These are phyloP conservation scores for Plasmodium cynomolgi DNA, from an alignment of 169 alveolate genomes.

Conservation along the genomic window DNA sequence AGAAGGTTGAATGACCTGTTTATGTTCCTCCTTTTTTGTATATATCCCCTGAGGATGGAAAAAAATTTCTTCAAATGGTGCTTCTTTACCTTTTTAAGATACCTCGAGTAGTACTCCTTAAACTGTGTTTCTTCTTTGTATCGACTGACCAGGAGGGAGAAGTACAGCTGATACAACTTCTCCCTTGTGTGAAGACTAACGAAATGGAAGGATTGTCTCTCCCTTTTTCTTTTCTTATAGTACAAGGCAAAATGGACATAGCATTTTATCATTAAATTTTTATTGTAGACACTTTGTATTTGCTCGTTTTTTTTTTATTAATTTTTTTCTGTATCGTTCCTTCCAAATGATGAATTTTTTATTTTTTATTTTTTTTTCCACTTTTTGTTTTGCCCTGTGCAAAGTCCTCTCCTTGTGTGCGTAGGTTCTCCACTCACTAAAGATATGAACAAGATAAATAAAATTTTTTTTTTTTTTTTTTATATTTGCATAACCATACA, in stretches of 20 bases:
- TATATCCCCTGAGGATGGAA: neutral
- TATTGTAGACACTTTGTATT: conserved; percentile 50
- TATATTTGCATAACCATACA: conserved; percentile 37
- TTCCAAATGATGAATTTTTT: conserved; percentile 27
- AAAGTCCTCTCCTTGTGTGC: conserved; percentile 5
- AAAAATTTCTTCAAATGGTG: conserved; percentile 8
- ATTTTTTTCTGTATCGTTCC: neutral
- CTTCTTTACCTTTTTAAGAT: conserved; percentile 6
- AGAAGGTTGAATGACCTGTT: neutral
- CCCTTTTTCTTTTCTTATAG: conserved; percentile 34
- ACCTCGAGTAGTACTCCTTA: conserved; percentile 8
- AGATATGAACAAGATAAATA: conserved; percentile 41
- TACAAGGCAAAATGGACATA: conserved; percentile 45
- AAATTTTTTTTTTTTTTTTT: conserved; percentile 39
- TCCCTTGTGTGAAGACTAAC: neutral
- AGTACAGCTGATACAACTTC: neutral
- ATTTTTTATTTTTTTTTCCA: conserved; percentile 23
- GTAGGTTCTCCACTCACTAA: conserved; percentile 59
- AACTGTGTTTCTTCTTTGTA: conserved; percentile 25
- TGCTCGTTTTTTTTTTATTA: conserved; percentile 30
- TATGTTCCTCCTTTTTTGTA: neutral
- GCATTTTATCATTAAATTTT: conserved; percentile 41
- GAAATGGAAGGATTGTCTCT: neutral
- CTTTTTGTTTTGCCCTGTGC: neutral
- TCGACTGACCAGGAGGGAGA: neutral